Evolutionary conservation across 2,329 filamentous ascomycete species (phyloP), one percentile per base, ranked within the genome.

Genomic region (Talaromyces verruculosus): DNA sequence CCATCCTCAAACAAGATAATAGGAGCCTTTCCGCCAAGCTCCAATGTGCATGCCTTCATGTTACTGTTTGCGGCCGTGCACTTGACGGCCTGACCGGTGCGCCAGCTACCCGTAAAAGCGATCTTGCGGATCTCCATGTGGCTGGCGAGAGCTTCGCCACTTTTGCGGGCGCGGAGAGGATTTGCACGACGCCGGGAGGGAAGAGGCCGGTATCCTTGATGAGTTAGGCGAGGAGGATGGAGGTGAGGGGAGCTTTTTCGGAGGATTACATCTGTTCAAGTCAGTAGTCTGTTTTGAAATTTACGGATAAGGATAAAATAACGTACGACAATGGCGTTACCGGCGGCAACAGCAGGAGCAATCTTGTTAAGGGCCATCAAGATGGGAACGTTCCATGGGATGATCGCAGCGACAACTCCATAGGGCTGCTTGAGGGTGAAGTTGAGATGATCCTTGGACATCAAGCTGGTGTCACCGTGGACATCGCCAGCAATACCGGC

Each of bases 371-470:
- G 39, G n/a, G 68, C 57, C 65, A 71, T 69, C 25, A 70, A 71
- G 17, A 88, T 72, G 5, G 86, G 86, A 67, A 84, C 83, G 75
- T 84, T 84, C 80, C 81, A 84, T 19, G 79, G 79, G 67, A 77
- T 79, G 67, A 81, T 81, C 61, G 76, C 78, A 51, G 68, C 72
- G 30, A 68, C 78, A 4, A 84, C 79, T 45, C 84, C 84, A 3
- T 51, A 51, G 22, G 47, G 47, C 25, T 51, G 47, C 47, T 51
- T 51, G 25, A 51, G 47, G 47, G 47, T 51, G 25, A 51, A 51
- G 47, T 51, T 51, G 25, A 51, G 47, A 81, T 93, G 93, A 79
- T 74, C 93, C 91, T 77, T 93, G 90, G 61, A 93, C 91, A 51
- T 51, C 25, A 51, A 51, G 30, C 47, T 51, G 25, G 47, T 17